Evolutionary conservation across 2,329 filamentous ascomycete species (phyloP), one percentile per base, ranked within the genome.

Genomic region (Pezicula neosporulosa): DNA sequence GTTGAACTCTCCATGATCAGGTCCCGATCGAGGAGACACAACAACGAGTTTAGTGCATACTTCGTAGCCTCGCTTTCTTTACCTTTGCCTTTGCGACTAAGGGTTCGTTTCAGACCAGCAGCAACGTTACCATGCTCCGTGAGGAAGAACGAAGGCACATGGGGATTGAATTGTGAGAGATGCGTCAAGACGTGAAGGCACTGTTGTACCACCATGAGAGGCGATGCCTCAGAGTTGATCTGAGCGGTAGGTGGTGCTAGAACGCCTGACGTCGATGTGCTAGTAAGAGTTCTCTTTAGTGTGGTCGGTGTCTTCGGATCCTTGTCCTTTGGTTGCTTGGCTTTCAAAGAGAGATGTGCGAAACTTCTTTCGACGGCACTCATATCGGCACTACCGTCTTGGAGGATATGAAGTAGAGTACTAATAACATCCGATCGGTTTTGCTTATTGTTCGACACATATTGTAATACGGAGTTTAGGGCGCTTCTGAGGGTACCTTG

Each of bases 1-100:
- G 86, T 80, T n/a, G 93, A 92, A 70, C 91, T 99, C 71, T 99
- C 94, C 73, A 96, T 96, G 57, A 99, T 92, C 55, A 97, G 77
- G 58, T 91, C 89, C n/a, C 94, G 88, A 66, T 97, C 94, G 19
- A 99, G 79, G 5, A 99, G 78, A 55, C 85, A 86, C 44, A 99
- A 78, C 28, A 99, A 75, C 13, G 92, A 91, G 67, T 99, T 99
- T 66, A 99, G 81, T 9, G 95, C 91, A 66, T 88, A 99, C 66
- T 90, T 94, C 60, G 86, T 85, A 27, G 89, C 85, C 69, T 88
- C 95, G 59, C 77, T 83, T 58, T 96, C 93, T 70, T 93, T 94
- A 48, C 76, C 81, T 69, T 97, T 97, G 62, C 90, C 90, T 72
- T 97, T 97, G 57, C 87, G 86, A 63, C 84, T 87, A 18, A 84